Evolutionary conservation across 31 red algal genomes (phyloP).

Genomic region (Bonnemaisonia californica): DNA sequence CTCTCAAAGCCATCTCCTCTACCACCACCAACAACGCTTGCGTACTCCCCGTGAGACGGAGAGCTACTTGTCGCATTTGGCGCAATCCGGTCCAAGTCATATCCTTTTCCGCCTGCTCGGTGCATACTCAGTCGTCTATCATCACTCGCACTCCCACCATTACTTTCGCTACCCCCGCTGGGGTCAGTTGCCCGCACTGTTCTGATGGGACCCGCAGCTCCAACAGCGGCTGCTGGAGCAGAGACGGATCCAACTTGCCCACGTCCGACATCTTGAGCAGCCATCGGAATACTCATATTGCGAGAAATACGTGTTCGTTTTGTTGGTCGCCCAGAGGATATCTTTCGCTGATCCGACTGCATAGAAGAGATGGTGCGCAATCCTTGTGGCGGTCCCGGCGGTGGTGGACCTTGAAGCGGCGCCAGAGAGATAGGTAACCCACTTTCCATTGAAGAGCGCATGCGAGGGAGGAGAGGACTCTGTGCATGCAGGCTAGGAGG

Average conservation of each 20-base stretch:
- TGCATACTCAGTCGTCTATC: not conserved
- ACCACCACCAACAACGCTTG: not conserved
- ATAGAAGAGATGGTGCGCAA: not conserved
- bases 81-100: not conserved
- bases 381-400: not conserved
- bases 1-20: not conserved
- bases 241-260: not conserved
- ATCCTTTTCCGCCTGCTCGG: not conserved
- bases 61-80: constrained; percentile 8
- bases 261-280: not conserved
- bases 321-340: not conserved
- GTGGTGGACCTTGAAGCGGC: not conserved
- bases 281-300: not conserved
- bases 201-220: not conserved
- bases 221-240: not conserved
- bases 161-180: not conserved
- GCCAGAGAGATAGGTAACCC: not conserved
- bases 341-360: not conserved
- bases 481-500: not conserved
- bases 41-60: constrained; percentile 6
- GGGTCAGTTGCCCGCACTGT: not conserved
- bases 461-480: not conserved
- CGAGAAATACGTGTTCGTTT: not conserved
- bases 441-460: not conserved
- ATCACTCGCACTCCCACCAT: not conserved